Evolutionary conservation across 805 yeast species (phyloP).

Genomic region (Wickerhamiella azyma): DNA sequence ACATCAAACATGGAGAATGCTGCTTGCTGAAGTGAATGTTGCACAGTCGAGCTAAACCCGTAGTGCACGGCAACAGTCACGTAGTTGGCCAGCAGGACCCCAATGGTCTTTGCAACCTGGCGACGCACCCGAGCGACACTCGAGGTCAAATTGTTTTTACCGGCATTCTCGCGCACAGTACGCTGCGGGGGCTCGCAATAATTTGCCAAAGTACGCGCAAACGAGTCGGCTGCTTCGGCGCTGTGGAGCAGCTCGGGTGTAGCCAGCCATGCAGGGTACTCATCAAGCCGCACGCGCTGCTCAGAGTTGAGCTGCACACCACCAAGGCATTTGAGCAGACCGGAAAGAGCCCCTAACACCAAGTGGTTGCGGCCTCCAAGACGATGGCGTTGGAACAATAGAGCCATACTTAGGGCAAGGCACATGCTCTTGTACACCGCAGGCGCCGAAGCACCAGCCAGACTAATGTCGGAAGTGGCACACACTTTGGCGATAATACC

Average conservation of each 20-base stretch:
- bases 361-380: conserved; percentile 63
- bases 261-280: neutral
- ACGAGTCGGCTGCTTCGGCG: conserved; percentile 22
- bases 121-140: conserved; percentile 41
- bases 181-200: conserved; percentile 56
- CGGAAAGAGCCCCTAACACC: conserved; percentile 35
- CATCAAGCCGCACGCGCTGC: conserved; percentile 5
- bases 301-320: conserved; percentile 7
- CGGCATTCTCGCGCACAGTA: conserved; percentile 21
- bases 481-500: conserved; percentile 26
- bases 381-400: conserved; percentile 57
- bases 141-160: conserved; percentile 35
- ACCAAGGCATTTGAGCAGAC: conserved; percentile 38
- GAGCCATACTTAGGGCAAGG: conserved; percentile 42
- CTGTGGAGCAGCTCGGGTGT: neutral
- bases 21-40: conserved; percentile 39
- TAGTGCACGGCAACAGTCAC: conserved; percentile 41
- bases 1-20: conserved; percentile 55
- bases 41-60: conserved; percentile 35
- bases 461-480: conserved; percentile 11
- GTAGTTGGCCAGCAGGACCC: conserved; percentile 41
- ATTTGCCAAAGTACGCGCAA: conserved; percentile 46
- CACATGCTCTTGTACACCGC: conserved; percentile 30
- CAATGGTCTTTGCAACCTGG: conserved; percentile 18
- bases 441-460: conserved; percentile 15